Evolutionary conservation across 495 filamentous ascomycete species (phyloP), one percentile per base, ranked within the genome.

Genomic region (Aspergillus baeticus): DNA sequence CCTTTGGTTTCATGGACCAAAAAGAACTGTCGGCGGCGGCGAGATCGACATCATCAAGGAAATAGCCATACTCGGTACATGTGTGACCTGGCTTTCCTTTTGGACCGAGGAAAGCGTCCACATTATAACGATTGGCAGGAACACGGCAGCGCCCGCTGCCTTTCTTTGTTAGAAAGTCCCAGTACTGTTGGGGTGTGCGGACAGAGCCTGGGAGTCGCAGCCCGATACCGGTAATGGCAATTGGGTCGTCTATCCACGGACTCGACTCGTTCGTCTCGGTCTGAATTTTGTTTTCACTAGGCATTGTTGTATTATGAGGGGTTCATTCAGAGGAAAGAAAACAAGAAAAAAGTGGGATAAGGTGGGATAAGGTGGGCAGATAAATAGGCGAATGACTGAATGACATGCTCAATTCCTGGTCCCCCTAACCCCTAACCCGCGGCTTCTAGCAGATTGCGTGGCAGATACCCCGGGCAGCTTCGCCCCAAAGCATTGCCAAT

Each of bases 171-270:
- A 59, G 37, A 11, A 59, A 36, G 3, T 44, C 10, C 57, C 57
- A 59, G 17, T 50, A 54, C 10, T 49, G 43, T 6, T 50, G 35
- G 1, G 71, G 74, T 38, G 69, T 72, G 54, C 36, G 63, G 42
- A 58, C 51, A 0, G 69, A 71, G 1, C 78, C 79, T 1, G 79
- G 78, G 2, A 83, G 72, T 18, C 79, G 70, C 45, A 76, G 42
- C 6, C 67, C 73, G 68, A 81, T 74, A 14, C 80, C 78, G 34
- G 67, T 67, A 41, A 82, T 79, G 10, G 80, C 77, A 17, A 82
- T 77, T 1, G 67, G 71, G 1, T 54, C 51, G 21, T 47, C 44
- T 33, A 20, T 15, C 44, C 44, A 47, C 15, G 26, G 23, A 26
- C 26, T 34, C 11, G 44, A 4, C 35, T 4, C 4, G n/a, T n/a